Percentiles rank a stretch among this genome's conserved stretches.
Conservation (phyloP, 805 yeast species). For the Starmerella powellii region DNA sequence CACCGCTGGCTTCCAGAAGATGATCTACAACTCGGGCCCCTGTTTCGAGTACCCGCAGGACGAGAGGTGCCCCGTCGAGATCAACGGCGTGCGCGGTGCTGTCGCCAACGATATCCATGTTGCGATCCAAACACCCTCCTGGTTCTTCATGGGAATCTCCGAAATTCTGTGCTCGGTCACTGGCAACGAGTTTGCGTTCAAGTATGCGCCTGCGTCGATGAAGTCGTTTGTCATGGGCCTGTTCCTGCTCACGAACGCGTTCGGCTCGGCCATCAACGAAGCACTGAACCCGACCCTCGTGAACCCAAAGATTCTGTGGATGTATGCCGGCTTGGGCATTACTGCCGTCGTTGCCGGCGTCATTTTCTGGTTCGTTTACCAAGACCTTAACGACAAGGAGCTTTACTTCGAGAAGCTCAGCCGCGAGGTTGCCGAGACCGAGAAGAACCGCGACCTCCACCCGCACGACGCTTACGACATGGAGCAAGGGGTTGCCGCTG, state of each 20-base stretch:
- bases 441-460: not conserved
- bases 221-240: conserved; percentile 49
- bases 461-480: no score
- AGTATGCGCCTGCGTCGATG: conserved; percentile 65
- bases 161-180: conserved; percentile 73
- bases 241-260: conserved; percentile 60
- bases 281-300: conserved; percentile 54
- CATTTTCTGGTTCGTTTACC: conserved; percentile 49
- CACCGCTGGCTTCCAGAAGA: conserved; percentile 63
- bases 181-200: conserved; percentile 73
- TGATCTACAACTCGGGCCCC: conserved; percentile 59
- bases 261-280: conserved; percentile 66
- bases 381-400: conserved; percentile 17
- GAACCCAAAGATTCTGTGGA: conserved; percentile 62
- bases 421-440: conserved; percentile 5
- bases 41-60: conserved; percentile 50
- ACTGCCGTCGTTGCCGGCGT: conserved; percentile 49
- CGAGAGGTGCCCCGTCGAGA: conserved; percentile 10
- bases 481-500: not conserved
- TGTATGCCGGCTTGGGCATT: conserved; percentile 50
- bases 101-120: conserved; percentile 49
- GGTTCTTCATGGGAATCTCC: conserved; percentile 57
- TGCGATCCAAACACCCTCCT: conserved; percentile 62
- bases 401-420: conserved; percentile 6
- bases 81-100: conserved; percentile 12